phyloP scores from a whole-genome alignment of 257 asterid species.

The Verbena officinalis region DNA sequence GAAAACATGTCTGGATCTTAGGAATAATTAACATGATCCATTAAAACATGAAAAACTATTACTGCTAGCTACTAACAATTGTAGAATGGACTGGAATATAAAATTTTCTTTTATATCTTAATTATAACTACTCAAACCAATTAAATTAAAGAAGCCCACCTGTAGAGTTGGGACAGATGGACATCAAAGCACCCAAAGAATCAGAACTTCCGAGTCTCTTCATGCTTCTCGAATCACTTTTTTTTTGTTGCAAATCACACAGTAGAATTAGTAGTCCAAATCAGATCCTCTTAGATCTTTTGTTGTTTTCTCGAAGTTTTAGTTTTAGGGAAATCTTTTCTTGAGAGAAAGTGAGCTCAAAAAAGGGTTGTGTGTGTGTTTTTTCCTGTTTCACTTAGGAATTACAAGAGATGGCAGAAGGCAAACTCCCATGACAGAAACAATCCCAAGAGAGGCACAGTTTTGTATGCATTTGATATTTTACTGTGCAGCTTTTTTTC shows the following conservation, averaged over 20 bases:
- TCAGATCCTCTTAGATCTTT: conserved; percentile 39
- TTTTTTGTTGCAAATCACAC: conserved; percentile 19
- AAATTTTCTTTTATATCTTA: background rate
- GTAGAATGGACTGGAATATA: conserved; percentile 24
- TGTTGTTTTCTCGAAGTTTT: background rate
- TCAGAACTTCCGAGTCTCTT: conserved; percentile 83
- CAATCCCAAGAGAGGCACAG: conserved; percentile 66
- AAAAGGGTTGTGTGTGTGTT: conserved; percentile 13
- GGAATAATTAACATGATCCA: too few relatives aligned
- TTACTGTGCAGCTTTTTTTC: conserved; percentile 38
- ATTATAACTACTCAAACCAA: background rate
- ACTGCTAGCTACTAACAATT: background rate
- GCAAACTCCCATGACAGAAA: conserved; percentile 44
- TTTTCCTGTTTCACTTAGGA: conserved; percentile 28
- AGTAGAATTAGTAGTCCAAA: background rate
- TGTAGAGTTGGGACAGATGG: conserved; percentile 88
- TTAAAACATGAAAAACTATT: conserved; percentile 16
- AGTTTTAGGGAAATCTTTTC: background rate
- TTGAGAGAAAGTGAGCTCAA: background rate
- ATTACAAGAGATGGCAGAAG: conserved; percentile 32
- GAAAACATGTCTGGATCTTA: conserved; percentile 35
- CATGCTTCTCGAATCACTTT: conserved; percentile 46
- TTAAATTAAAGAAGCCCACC: conserved; percentile 46
- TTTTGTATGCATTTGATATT: conserved; percentile 55
- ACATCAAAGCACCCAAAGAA: conserved; percentile 83